Evolutionary conservation across 192 early-diverging fungal genomes (phyloP).

Genomic region (Rhizophagus clarus): DNA sequence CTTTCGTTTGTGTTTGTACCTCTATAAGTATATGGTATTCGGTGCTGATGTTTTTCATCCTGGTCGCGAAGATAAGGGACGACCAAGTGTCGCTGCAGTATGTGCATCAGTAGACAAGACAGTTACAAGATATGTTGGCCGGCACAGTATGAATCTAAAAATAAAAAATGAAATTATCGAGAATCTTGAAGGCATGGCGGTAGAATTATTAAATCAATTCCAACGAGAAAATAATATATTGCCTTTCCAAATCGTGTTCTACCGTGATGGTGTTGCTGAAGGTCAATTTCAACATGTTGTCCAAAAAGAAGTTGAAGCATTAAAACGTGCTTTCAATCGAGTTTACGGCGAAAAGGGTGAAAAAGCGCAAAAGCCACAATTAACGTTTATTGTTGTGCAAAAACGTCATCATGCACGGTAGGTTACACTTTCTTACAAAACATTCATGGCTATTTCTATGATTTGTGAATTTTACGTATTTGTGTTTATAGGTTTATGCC

Average conservation of each 20-base stretch:
- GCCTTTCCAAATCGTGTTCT: constrained; percentile 76
- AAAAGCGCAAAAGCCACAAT: constrained; percentile 65
- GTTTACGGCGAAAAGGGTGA: constrained; percentile 71
- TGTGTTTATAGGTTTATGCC: background rate
- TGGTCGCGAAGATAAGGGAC: constrained; percentile 52
- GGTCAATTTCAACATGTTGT: constrained; percentile 51
- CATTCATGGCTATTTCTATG: too few relatives aligned
- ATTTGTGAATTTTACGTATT: background rate
- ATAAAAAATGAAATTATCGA: constrained; percentile 63
- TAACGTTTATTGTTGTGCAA: constrained; percentile 85
- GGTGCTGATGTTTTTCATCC: constrained; percentile 94
- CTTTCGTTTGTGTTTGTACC: background rate
- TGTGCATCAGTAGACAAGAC: constrained; percentile 54
- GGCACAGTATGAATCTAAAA: constrained; percentile 58
- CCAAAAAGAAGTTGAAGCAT: background rate
- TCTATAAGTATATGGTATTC: constrained; percentile 71
- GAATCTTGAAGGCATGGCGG: constrained; percentile 60
- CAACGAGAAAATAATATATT: constrained; percentile 63
- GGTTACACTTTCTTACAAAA: background rate
- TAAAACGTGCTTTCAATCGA: constrained; percentile 53
- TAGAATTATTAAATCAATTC: constrained; percentile 66
- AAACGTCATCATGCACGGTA: constrained; percentile 88
- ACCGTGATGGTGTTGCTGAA: constrained; percentile 87
- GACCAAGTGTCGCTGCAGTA: constrained; percentile 29
- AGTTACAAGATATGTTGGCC: constrained; percentile 59